Evolutionary conservation across 257 asterid genomes (phyloP).

Genomic region (Salvia miltiorrhiza): DNA sequence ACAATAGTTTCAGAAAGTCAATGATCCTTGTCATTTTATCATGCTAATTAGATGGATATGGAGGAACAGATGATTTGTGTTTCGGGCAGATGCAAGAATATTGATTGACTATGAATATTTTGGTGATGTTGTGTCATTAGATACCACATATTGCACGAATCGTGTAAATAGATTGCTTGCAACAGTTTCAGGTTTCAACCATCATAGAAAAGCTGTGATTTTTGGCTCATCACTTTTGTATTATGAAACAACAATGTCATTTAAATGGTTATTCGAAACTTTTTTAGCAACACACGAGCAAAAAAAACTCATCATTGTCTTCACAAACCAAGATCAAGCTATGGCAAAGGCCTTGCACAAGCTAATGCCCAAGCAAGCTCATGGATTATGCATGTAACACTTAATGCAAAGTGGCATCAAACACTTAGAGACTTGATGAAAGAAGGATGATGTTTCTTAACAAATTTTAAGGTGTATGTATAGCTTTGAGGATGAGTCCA

Average conservation of each 20-base stretch:
- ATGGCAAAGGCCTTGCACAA: background rate
- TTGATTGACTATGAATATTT: background rate
- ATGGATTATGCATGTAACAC: background rate
- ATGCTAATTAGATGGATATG: too few species aligned
- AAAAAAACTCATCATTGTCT: background rate
- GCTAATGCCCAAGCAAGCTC: background rate
- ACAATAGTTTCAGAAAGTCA: too few species aligned
- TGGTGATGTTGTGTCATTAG: background rate
- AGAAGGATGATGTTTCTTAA: background rate
- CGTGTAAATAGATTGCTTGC: background rate
- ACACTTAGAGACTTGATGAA: background rate
- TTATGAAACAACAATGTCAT: background rate
- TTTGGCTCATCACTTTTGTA: background rate
- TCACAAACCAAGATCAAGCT: background rate
- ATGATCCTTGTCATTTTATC: too few species aligned
- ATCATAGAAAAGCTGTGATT: background rate
- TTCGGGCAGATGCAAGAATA: background rate
- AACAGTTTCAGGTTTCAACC: background rate
- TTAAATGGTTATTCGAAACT: background rate
- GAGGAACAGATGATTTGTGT: background rate
- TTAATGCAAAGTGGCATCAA: background rate
- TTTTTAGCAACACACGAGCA: background rate
- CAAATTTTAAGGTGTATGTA: constrained; percentile 2
- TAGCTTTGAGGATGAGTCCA: background rate
- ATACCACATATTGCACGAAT: background rate